Base-by-base conservation (phyloP, 768 basidiomycete genomes). In the Phlebiopsis flavidoalba region DNA sequence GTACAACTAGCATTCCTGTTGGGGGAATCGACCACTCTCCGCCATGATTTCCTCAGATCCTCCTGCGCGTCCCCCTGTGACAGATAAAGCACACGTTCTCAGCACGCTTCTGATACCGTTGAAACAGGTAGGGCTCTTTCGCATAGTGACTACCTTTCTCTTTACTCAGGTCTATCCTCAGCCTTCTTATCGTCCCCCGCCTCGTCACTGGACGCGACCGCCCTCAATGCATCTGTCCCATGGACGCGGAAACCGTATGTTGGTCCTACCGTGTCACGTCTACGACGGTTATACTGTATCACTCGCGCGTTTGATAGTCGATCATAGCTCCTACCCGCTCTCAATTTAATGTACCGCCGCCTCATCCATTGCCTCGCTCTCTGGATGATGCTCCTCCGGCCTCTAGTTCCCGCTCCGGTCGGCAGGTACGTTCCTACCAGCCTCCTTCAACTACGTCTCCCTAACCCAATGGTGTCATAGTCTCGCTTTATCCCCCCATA, bases 401-500 rank as follows among this genome's bases (percentile, higher is more conserved):
- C 3, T 19, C 7, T n/a, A 19, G 12, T 3, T 8, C 47, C 24
- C 31, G 59, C 22, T 47, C 59, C 15, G 52, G 52, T 3, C 59
- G 59, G 5, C 51, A 24, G 45, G 59, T 60, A 54, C 12, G 59
- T n/a, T n/a, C 33, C 14, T 47, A 19, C 14, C 21, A 17, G 21
- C 14, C 8, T 5, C 12, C n/a, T 5, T 36, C 52, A n/a, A 3
- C 8, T 36, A 43, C 40, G 40, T 53, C 4, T 53, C 10, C n/a
- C 50, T 19, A 35, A 11, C 52, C 35, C 22, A 51, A 7, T 15
- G 35, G 36, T 11, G 48, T 7, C 36, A 2, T 37, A 69, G 66
- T 58, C 63, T 10, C 66, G 66, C 5, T 63, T 65, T 53, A 65
- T 60, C 7, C 5, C 62, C 59, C n/a, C 36, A 45, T 26, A 22